A percentile compares a stretch with the other conserved stretches of the same genome.
Evolutionary conservation across 2,329 filamentous ascomycete genomes (phyloP).

Genomic region (Fusarium staphyleae): DNA sequence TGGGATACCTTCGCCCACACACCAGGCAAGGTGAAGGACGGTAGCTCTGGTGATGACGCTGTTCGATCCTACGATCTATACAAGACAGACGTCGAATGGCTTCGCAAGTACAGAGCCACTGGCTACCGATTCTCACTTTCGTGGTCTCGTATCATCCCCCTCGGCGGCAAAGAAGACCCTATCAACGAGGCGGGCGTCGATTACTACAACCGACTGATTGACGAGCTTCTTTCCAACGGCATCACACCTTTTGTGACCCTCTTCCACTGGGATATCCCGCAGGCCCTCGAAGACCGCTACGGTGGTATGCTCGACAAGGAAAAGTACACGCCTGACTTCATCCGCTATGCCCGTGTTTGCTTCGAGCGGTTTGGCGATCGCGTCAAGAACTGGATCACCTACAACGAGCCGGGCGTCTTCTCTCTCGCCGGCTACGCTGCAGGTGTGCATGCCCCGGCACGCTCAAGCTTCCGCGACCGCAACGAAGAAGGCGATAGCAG

Average conservation of each 20-base stretch:
- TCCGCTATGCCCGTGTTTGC: slow-evolving; percentile 35
- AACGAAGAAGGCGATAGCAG: slow-evolving; percentile 33
- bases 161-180: slow-evolving; percentile 68
- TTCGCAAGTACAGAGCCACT: slow-evolving; percentile 65
- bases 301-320: slow-evolving; percentile 35
- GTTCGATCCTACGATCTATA: slow-evolving; percentile 51
- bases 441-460: slow-evolving; percentile 27
- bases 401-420: slow-evolving; percentile 35
- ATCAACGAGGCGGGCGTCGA: slow-evolving; percentile 66
- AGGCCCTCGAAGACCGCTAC: slow-evolving; percentile 31
- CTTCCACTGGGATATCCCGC: slow-evolving; percentile 70
- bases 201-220: slow-evolving; percentile 66
- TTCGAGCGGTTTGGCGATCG: slow-evolving; percentile 36
- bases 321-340: slow-evolving; percentile 29
- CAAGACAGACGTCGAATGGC: slow-evolving; percentile 59
- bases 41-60: slow-evolving; percentile 50
- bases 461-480: slow-evolving; percentile 34
- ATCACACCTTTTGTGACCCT: slow-evolving; percentile 69
- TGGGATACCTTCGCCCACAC: slow-evolving; percentile 52
- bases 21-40: slow-evolving; percentile 49
- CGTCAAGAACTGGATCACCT: slow-evolving; percentile 37
- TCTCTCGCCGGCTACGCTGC: slow-evolving; percentile 31
- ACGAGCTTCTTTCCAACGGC: slow-evolving; percentile 60
- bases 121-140: slow-evolving; percentile 70
- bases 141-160: slow-evolving; percentile 70